Evolutionary conservation across 2,329 filamentous ascomycete genomes (phyloP).

Genomic region (Dactylellina haptotyla): DNA sequence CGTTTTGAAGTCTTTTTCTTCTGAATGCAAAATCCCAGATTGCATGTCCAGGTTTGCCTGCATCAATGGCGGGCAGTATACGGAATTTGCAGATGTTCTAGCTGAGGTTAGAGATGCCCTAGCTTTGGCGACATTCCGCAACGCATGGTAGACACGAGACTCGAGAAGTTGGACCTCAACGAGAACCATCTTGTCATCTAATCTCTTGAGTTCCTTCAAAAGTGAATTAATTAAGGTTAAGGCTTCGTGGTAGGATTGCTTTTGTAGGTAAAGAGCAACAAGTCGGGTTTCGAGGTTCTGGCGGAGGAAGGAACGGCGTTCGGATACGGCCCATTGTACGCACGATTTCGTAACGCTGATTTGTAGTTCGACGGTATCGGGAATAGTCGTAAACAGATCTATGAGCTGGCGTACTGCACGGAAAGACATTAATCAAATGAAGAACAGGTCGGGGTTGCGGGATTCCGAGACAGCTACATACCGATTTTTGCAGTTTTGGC

Average conservation of each 20-base stretch:
- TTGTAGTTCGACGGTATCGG: slow-evolving; percentile 93
- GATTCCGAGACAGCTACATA: too few relatives aligned
- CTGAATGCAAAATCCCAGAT: slow-evolving; percentile 97
- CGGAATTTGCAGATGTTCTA: slow-evolving; percentile 91
- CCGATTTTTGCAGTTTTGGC: slow-evolving; percentile 98
- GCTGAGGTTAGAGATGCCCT: slow-evolving; percentile 93
- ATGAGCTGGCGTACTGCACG: slow-evolving; percentile 87
- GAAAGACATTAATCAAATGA: not conserved
- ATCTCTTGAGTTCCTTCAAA: slow-evolving; percentile 93
- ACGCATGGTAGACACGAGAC: slow-evolving; percentile 94
- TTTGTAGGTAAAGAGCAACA: slow-evolving; percentile 93
- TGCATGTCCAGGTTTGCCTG: slow-evolving; percentile 99
- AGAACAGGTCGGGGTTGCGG: not conserved
- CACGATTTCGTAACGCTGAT: slow-evolving; percentile 96
- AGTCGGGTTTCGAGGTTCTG: slow-evolving; percentile 98
- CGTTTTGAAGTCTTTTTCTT: slow-evolving; percentile 99
- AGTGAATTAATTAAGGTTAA: slow-evolving; percentile 96
- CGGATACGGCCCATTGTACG: slow-evolving; percentile 98
- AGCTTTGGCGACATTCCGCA: slow-evolving; percentile 95
- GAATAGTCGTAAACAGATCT: slow-evolving; percentile 92
- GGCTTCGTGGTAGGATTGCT: slow-evolving; percentile 96
- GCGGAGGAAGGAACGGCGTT: slow-evolving; percentile 93
- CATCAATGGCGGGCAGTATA: slow-evolving; percentile 93
- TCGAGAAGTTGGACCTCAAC: slow-evolving; percentile 98
- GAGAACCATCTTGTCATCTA: slow-evolving; percentile 97